Percentiles rank a stretch among this genome's conserved stretches.
phyloP scores from a whole-genome alignment of 2,329 filamentous ascomycete genomes.

The Paecilomyces formosus region DNA sequence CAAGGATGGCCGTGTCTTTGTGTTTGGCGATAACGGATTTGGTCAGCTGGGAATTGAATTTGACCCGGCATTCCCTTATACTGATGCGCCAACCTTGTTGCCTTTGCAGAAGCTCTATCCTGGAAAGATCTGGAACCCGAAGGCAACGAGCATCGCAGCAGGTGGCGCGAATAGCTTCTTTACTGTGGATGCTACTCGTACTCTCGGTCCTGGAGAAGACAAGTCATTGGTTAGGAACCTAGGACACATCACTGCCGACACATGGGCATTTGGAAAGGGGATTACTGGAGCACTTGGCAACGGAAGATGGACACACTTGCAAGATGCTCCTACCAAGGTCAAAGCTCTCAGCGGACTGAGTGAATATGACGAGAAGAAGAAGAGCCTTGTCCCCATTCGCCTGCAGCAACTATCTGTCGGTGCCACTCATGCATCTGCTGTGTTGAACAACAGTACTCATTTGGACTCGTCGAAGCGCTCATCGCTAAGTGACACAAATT shows the following conservation, averaged over 20 bases:
- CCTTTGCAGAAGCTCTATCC: slow-evolving; percentile 66
- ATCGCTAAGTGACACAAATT: slow-evolving; percentile 64
- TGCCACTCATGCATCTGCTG: slow-evolving; percentile 69
- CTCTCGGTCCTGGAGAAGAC: slow-evolving; percentile 42
- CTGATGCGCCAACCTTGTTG: slow-evolving; percentile 65
- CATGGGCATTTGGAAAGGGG: slow-evolving; percentile 81
- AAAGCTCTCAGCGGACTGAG: slow-evolving; percentile 74
- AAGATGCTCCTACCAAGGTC: slow-evolving; percentile 68
- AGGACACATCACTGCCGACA: slow-evolving; percentile 61
- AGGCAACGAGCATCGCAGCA: slow-evolving; percentile 71
- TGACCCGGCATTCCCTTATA: slow-evolving; percentile 51
- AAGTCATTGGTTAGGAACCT: slow-evolving; percentile 34
- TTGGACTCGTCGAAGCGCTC: slow-evolving; percentile 46
- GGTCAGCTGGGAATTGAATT: slow-evolving; percentile 86
- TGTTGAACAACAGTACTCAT: slow-evolving; percentile 73
- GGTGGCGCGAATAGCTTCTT: slow-evolving; percentile 86
- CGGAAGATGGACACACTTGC: slow-evolving; percentile 83
- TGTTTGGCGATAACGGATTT: slow-evolving; percentile 82
- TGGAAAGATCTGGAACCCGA: slow-evolving; percentile 54
- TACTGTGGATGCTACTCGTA: slow-evolving; percentile 65
- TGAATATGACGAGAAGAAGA: slow-evolving; percentile 73
- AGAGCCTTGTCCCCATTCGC: slow-evolving; percentile 67
- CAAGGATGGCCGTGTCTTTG: slow-evolving; percentile 67
- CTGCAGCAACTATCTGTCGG: slow-evolving; percentile 68
- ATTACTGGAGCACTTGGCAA: slow-evolving; percentile 78